These are phyloP conservation scores for Pythium chondricola DNA, from an alignment of 352 stramenopile genomes.

Conservation along the genomic window DNA sequence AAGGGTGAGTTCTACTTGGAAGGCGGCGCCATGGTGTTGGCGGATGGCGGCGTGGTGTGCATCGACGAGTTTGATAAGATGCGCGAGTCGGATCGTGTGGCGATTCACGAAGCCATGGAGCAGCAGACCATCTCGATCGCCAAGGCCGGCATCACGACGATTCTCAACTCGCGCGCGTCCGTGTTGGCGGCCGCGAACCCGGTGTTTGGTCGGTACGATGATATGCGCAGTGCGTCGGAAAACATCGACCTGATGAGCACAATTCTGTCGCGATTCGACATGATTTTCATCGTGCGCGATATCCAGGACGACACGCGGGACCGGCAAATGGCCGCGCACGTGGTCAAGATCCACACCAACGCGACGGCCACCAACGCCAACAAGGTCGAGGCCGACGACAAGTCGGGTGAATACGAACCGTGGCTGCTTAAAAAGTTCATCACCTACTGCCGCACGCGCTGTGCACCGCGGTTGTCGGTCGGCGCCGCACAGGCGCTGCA, in stretches of 20 bases:
- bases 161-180: conserved; percentile 93
- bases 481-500: conserved; percentile 90
- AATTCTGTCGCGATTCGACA: conserved; percentile 98
- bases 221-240: conserved; percentile 96
- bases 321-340: conserved; percentile 95
- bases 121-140: conserved; percentile 99
- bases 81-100: conserved; percentile 91
- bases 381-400: conserved; percentile 16
- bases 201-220: conserved; percentile 98
- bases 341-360: conserved; percentile 98
- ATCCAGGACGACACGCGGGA: conserved; percentile 96
- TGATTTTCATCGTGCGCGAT: conserved; percentile 99
- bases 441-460: conserved; percentile 95
- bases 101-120: conserved; percentile 99
- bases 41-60: conserved; percentile 97
- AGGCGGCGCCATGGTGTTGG: conserved; percentile 96
- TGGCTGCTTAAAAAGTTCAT: conserved; percentile 98
- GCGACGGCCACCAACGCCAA: conserved; percentile 20
- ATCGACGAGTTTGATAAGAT: conserved; percentile 99
- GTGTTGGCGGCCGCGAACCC: conserved; percentile 96
- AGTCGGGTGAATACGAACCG: conserved; percentile 61
- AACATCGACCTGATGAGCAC: conserved; percentile 99
- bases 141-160: conserved; percentile 98
- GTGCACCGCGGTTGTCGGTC: conserved; percentile 89
- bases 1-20: conserved; percentile 99